phyloP scores from a whole-genome alignment of 805 yeast species.

The Lipomyces sp. region DNA sequence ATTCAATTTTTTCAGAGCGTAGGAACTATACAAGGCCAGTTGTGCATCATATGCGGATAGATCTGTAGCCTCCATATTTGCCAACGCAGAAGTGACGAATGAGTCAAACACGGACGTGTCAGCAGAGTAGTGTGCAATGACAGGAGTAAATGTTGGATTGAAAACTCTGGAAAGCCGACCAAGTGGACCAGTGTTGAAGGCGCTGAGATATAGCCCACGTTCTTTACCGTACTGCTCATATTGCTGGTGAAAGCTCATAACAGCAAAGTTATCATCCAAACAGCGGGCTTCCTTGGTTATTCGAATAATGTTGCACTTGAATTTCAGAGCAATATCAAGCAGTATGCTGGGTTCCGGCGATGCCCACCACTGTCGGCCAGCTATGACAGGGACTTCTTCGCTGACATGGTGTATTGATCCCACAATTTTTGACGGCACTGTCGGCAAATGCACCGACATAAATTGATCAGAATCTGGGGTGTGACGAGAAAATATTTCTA shows the following conservation, averaged over 20 bases:
- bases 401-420: conserved; percentile 4
- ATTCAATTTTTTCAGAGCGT: conserved; percentile 28
- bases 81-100: background rate
- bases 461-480: too few relatives aligned
- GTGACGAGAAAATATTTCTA: conserved; percentile 55
- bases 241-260: conserved; percentile 56
- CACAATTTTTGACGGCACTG: conserved; percentile 51
- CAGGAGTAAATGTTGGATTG: conserved; percentile 75
- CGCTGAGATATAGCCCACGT: conserved; percentile 59
- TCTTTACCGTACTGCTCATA: conserved; percentile 46
- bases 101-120: background rate
- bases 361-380: conserved; percentile 65
- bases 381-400: conserved; percentile 38
- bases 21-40: conserved; percentile 7
- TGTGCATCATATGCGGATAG: conserved; percentile 13
- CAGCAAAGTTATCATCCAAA: conserved; percentile 62
- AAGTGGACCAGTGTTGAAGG: conserved; percentile 69
- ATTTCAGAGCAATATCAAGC: conserved; percentile 60
- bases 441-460: too few relatives aligned
- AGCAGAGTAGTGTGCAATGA: conserved; percentile 47
- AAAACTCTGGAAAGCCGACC: conserved; percentile 79
- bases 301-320: conserved; percentile 65
- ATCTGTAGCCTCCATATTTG: background rate
- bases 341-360: conserved; percentile 71
- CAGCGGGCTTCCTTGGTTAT: conserved; percentile 71